Evolutionary conservation across 805 yeast species (phyloP), one percentile per base, ranked within the genome.

Genomic region (Nakazawaea ishiwadae): DNA sequence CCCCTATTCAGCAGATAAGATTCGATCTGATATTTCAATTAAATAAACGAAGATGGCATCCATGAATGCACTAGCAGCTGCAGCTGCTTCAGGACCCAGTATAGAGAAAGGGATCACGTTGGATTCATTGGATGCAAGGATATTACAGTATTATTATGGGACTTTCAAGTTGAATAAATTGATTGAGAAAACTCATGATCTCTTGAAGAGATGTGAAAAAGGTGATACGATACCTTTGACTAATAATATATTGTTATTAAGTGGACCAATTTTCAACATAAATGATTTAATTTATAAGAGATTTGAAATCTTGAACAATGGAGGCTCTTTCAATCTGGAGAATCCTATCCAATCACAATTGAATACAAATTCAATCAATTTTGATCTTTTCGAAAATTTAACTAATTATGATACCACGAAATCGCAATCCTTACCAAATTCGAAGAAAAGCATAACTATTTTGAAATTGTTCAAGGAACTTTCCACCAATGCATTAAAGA

Each of bases 111-210:
- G 65, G 2, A 53, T 62, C 10, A 46, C 56, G 10, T 46, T 77
- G 43, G 75, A 71, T 49, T 62, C 74, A 2, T 61, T 70, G 36
- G 88, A 81, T 48, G 75, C 79, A 11, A 71, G 72, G 46, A 65
- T 78, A 17, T 56, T 81, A 3, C 85, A 82, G 54, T 82, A 73
- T 55, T 71, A 69, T 42, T 76, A 76, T 50, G 74, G 79, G 8
- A 60, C 72, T 3, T 53, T 59, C 42, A 79, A 79, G 51, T 51
- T 79, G 19, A 62, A 62, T 28, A 57, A 59, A 26, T 54, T 73
- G 35, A 45, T 60, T 3, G 55, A 64, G 14, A 54, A 65, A 18
- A 49, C 73, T n/a, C 56, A 44, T 47, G 51, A 14, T 36, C 48
- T 33, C 44, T 48, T 38, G 39, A 45, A 34, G 43, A 49, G 20